Percentiles rank a stretch among this genome's conserved stretches.
Conservation (phyloP, 192 early-diverging fungal species). For the Oehlia diaphana region DNA sequence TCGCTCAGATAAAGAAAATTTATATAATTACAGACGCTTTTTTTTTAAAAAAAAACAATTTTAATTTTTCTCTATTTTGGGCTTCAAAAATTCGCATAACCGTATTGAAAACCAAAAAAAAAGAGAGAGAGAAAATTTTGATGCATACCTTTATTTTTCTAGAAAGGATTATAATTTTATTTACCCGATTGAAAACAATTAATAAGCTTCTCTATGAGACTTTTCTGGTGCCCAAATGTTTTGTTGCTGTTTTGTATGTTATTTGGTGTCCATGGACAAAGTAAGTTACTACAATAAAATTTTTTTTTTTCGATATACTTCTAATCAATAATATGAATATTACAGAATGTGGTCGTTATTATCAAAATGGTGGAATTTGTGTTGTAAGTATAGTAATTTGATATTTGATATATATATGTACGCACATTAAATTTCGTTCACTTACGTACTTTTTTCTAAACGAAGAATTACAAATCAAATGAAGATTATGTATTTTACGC, state of each 20-base stretch:
- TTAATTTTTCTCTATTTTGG: too few species aligned
- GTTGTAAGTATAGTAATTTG: not conserved
- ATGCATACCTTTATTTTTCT: too few species aligned
- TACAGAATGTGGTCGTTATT: not conserved
- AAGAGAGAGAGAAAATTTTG: too few species aligned
- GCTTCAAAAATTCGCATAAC: too few species aligned
- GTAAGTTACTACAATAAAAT: not conserved
- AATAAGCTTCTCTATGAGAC: too few species aligned
- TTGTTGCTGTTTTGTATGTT: not conserved
- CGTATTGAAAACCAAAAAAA: too few species aligned
- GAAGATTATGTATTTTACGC: not conserved
- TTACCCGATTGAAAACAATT: too few species aligned
- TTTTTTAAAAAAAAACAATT: too few species aligned
- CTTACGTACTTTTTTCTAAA: not conserved
- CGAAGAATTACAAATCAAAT: not conserved
- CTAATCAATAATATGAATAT: not conserved
- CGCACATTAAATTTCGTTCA: not conserved
- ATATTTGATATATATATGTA: not conserved
- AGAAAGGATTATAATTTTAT: too few species aligned
- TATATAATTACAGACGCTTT: too few species aligned
- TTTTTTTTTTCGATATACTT: not conserved
- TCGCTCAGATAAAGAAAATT: too few species aligned
- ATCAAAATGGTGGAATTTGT: not conserved
- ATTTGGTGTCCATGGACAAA: not conserved
- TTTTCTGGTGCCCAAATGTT: not conserved